phyloP scores from a whole-genome alignment of 1,284 basidiomycete species.

The Cystodermella granulosa region DNA sequence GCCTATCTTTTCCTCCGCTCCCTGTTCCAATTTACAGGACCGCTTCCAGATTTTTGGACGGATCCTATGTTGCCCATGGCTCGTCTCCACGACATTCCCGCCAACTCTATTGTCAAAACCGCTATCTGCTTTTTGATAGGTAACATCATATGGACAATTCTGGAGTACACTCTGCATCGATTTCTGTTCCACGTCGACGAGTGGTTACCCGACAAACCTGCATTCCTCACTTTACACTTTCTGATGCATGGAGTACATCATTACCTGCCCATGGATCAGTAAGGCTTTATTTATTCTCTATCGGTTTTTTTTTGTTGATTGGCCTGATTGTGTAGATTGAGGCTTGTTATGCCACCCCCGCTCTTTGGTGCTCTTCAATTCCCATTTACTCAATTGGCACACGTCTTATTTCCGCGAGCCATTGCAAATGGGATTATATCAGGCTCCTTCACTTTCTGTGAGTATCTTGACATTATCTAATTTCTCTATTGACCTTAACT shows the following conservation, averaged over 20 bases:
- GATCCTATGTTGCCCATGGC: conserved; percentile 55
- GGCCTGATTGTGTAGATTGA: conserved; percentile 48
- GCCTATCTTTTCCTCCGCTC: conserved; percentile 78
- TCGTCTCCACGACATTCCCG: conserved; percentile 44
- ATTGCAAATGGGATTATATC: conserved; percentile 92
- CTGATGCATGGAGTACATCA: conserved; percentile 95
- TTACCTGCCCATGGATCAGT: conserved; percentile 95
- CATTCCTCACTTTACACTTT: conserved; percentile 86
- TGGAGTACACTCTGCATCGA: conserved; percentile 94
- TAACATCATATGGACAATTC: conserved; percentile 88
- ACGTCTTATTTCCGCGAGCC: conserved; percentile 76
- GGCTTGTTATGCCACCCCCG: conserved; percentile 95
- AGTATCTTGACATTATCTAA: conserved; percentile 27
- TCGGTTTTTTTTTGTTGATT: conserved; percentile 6
- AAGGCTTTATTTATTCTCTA: conserved; percentile 21
- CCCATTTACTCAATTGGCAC: conserved; percentile 87
- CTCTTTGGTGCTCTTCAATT: conserved; percentile 76
- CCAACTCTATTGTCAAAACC: conserved; percentile 48
- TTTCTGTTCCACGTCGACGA: conserved; percentile 97
- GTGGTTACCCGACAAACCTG: conserved; percentile 78
- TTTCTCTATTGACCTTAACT: conserved; percentile 8
- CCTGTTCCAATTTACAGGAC: conserved; percentile 72
- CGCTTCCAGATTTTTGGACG: conserved; percentile 53
- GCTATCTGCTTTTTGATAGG: conserved; percentile 72
- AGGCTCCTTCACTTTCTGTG: conserved; percentile 87